A percentile compares a stretch with the other conserved stretches of the same genome.
These are phyloP conservation scores for Xylariaceae sp. DNA, from an alignment of 2,329 filamentous ascomycete genomes.

Conservation along the genomic window DNA sequence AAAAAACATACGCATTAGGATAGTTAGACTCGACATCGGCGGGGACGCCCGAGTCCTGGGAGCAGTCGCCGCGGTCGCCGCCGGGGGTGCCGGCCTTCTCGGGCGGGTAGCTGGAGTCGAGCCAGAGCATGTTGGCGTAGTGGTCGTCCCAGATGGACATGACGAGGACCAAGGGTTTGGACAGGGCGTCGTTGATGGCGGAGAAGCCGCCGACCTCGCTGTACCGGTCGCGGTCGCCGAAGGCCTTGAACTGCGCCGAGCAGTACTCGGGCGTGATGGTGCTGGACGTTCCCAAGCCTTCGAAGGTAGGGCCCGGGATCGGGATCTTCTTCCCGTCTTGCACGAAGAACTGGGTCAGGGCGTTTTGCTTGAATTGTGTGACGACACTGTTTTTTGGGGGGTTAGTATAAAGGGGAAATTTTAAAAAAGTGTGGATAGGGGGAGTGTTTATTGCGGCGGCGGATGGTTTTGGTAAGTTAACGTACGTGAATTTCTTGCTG, in stretches of 20 bases:
- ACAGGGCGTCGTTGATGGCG: constrained; percentile 46
- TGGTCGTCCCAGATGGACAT: constrained; percentile 59
- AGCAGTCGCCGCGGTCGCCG: constrained; percentile 44
- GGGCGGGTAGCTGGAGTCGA: constrained; percentile 47
- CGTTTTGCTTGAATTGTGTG: constrained; percentile 47
- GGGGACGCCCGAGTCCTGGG: constrained; percentile 41
- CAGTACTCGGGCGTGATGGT: constrained; percentile 52
- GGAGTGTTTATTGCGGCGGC: no score
- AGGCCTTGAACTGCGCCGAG: constrained; percentile 44
- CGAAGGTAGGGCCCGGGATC: constrained; percentile 33
- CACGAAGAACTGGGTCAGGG: constrained; percentile 52
- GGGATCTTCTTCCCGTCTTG: constrained; percentile 48
- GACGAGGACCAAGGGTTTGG: constrained; percentile 56
- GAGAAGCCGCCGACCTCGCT: constrained; percentile 46
- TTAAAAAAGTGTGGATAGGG: no score
- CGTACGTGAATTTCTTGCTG: constrained; percentile 48
- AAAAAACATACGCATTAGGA: constrained; percentile 31
- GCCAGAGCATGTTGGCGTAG: constrained; percentile 55
- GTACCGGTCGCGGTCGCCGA: constrained; percentile 50
- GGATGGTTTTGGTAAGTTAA: no score
- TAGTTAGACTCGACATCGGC: constrained; percentile 37
- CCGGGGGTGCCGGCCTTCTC: constrained; percentile 36
- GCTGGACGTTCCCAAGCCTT: constrained; percentile 24
- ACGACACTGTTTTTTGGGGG: constrained; percentile 40
- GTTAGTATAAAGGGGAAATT: no score